Evolutionary conservation across 352 stramenopile species (phyloP).

Genomic region (Globisporangium rhizosaccharum): DNA sequence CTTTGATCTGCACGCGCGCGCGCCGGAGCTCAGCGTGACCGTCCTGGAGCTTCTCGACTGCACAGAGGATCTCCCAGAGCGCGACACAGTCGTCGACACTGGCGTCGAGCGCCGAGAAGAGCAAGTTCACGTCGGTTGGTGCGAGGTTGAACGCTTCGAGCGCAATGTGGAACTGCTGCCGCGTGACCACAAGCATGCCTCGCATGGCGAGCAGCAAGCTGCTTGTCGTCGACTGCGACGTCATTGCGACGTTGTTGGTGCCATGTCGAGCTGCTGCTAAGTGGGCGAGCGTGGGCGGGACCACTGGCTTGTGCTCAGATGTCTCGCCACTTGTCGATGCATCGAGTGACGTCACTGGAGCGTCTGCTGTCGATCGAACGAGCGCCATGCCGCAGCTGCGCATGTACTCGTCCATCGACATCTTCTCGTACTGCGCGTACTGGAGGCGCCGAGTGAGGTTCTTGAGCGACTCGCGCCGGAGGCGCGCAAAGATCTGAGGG

Average conservation of each 20-base stretch:
- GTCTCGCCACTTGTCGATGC: too few relatives aligned
- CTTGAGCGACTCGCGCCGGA: slow-evolving; percentile 44
- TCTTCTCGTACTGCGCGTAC: slow-evolving; percentile 37
- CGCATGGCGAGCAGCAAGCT: slow-evolving; percentile 23
- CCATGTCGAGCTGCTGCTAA: neutral
- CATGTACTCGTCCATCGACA: slow-evolving; percentile 58
- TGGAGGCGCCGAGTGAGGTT: slow-evolving; percentile 39
- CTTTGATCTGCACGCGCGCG: slow-evolving; percentile 39
- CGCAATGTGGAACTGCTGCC: slow-evolving; percentile 54
- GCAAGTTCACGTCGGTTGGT: slow-evolving; percentile 43
- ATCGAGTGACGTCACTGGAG: neutral
- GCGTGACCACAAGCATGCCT: slow-evolving; percentile 32
- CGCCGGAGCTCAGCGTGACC: slow-evolving; percentile 38
- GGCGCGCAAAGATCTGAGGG: slow-evolving; percentile 47
- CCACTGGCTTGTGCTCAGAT: too few relatives aligned
- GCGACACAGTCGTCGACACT: slow-evolving; percentile 40
- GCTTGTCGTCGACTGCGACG: neutral
- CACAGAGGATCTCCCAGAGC: slow-evolving; percentile 44
- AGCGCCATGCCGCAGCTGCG: slow-evolving; percentile 32
- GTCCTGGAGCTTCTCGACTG: slow-evolving; percentile 37
- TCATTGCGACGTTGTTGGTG: neutral
- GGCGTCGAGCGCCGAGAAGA: slow-evolving; percentile 57
- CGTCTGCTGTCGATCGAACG: neutral
- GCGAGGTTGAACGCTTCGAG: slow-evolving; percentile 46
- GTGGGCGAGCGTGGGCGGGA: too few relatives aligned